Base-by-base conservation (phyloP, 176 grass and related monocot genomes). In the Rhynchospora breviuscula region DNA sequence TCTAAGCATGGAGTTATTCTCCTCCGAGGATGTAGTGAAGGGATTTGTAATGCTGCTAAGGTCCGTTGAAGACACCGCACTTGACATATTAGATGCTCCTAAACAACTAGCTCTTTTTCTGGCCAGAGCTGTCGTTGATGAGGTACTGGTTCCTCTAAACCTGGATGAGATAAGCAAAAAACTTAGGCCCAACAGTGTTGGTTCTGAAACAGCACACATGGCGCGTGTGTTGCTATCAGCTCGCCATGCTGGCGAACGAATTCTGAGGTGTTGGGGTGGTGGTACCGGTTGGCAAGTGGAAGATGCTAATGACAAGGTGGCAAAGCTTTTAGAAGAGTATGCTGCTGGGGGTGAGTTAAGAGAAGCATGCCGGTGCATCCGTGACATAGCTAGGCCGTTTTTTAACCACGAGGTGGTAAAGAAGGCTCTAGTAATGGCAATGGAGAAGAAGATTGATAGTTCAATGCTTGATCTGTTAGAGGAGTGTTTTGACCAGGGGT, bases 401-500 rank as follows among this genome's bases (percentile, higher is more conserved):
- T 97, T 97, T 88, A 93, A 97, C 86, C 94, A 97, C 62, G 94
- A 97, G 81, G 94, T 97, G 67, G 94, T 97, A 60, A 97, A 97
- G 79, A 93, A 88, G 82, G 87, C 94, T 2, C 85, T 97, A 45
- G 91, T 97, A 46, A 84, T 89, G 89, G 94, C 91, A 23, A 93
- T 97, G 87, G 91, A 97, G 63, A 93, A 91, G 80, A 88, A 97
- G 78, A 89, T 86, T 9, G 94, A 97, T 13, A 66, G 80, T 4
- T 67, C 81, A 25, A 87, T 97, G 53, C 66, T 91, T 64, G 65
- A 84, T 40, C 58, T 97, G 63, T 85, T 97, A 77, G 89, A 88
- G 64, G 87, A 93, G 84, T 93, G 91, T 84, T 85, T 89, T n/a
- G 5, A 85, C 3, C 90, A 97, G 85, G 94, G 94, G 8, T 87